Conservation (phyloP, 2,329 filamentous ascomycete genomes). For the Grosmannia huntii region DNA sequence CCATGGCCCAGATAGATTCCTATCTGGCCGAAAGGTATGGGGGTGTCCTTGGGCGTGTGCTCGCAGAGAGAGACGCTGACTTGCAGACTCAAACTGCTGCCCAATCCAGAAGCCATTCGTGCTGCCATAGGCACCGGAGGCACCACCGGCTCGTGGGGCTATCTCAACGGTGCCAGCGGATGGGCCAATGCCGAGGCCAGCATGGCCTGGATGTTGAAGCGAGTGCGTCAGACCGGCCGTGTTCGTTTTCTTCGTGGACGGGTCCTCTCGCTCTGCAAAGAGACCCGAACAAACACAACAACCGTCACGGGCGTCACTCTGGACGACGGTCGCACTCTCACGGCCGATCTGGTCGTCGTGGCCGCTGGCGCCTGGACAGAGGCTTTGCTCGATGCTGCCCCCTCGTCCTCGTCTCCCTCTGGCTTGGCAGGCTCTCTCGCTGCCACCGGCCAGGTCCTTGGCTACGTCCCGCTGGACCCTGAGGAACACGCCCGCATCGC, state of each 20-base stretch:
- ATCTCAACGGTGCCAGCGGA: constrained; percentile 60
- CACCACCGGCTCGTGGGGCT: constrained; percentile 51
- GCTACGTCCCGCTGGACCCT: constrained; percentile 58
- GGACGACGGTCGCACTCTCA: constrained; percentile 21
- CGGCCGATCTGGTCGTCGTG: constrained; percentile 57
- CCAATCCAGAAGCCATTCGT: constrained; percentile 30
- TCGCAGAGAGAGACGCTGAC: neutral
- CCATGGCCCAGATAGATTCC: constrained; percentile 29
- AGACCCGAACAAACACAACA: constrained; percentile 13
- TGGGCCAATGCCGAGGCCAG: constrained; percentile 68
- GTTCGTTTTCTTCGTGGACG: constrained; percentile 41
- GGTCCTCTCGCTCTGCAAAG: constrained; percentile 26
- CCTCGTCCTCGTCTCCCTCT: constrained; percentile 23
- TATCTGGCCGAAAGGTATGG: constrained; percentile 2
- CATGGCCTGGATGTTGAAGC: constrained; percentile 50
- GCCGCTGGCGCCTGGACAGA: constrained; percentile 84
- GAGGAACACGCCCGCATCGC: constrained; percentile 54
- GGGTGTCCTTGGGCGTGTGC: no score
- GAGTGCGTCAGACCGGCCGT: constrained; percentile 40
- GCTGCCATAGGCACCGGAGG: constrained; percentile 33
- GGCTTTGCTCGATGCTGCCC: constrained; percentile 18
- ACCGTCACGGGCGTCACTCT: constrained; percentile 41
- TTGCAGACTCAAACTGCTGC: constrained; percentile 27
- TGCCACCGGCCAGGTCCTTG: constrained; percentile 71
- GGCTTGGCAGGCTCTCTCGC: constrained; percentile 64